phyloP scores from a whole-genome alignment of 352 stramenopile species.

The Globisporangium camurandrum region DNA sequence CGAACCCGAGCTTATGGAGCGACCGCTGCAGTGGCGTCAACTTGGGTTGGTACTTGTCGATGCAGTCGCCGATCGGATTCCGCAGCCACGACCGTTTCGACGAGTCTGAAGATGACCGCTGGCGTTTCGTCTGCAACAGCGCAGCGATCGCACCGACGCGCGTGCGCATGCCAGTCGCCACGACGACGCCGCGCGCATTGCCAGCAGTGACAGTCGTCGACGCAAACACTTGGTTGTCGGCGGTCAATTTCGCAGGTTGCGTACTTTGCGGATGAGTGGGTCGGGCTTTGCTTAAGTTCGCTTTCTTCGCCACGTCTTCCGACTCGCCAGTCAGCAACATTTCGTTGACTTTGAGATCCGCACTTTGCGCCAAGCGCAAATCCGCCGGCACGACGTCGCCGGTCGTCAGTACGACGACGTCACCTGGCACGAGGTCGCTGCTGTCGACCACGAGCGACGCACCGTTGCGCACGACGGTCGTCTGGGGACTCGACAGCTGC shows the following conservation, averaged over 20 bases:
- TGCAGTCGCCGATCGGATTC: constrained; percentile 45
- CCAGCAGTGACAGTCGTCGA: constrained; percentile 80
- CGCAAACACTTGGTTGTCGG: constrained; percentile 91
- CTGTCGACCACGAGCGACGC: constrained; percentile 57
- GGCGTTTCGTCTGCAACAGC: constrained; percentile 48
- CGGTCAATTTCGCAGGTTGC: constrained; percentile 30
- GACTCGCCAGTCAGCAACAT: constrained; percentile 93
- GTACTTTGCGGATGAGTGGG: too few relatives aligned
- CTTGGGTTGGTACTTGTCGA: constrained; percentile 61
- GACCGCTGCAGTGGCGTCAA: constrained; percentile 84
- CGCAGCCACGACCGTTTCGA: constrained; percentile 10
- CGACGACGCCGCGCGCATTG: constrained; percentile 62
- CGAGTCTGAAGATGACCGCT: too few relatives aligned
- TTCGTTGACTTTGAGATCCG: constrained; percentile 88
- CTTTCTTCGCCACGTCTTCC: constrained; percentile 69
- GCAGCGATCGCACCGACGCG: constrained; percentile 63
- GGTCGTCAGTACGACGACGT: constrained; percentile 85
- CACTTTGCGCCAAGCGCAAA: constrained; percentile 83
- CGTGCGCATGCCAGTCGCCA: constrained; percentile 69
- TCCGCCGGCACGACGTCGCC: constrained; percentile 92
- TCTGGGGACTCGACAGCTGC: constrained; percentile 57
- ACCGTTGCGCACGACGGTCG: constrained; percentile 54
- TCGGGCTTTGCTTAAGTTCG: constrained; percentile 26
- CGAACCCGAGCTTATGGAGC: constrained; percentile 93
- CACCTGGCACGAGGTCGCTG: constrained; percentile 63